phyloP scores from a whole-genome alignment of 2,329 filamentous ascomycete species.

The Trichoderma endophyticum region DNA sequence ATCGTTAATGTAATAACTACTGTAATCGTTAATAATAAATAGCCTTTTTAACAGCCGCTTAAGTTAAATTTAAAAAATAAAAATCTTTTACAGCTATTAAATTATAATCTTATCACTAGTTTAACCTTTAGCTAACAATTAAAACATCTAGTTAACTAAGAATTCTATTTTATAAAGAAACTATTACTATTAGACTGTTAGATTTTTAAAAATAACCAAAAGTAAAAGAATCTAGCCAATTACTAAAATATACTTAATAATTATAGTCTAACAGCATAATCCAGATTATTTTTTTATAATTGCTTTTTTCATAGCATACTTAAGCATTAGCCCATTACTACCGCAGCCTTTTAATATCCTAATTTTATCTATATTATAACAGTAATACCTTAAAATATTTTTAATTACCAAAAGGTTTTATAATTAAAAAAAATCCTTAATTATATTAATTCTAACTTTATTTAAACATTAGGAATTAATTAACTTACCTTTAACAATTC shows the following conservation, averaged over 20 bases:
- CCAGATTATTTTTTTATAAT: neutral
- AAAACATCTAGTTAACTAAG: neutral
- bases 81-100: neutral
- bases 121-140: neutral
- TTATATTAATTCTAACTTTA: no score
- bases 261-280: neutral
- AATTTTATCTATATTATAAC: no score
- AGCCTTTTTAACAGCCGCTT: neutral
- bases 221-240: neutral
- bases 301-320: neutral
- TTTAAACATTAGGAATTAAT: no score
- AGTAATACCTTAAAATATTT: no score
- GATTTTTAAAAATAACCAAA: neutral
- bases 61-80: neutral
- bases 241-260: neutral
- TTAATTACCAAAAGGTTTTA: no score
- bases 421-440: no score
- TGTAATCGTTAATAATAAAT: conserved; percentile 14
- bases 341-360: no score
- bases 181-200: neutral
- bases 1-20: conserved; percentile 15
- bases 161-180: neutral
- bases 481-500: no score
- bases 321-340: neutral
- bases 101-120: neutral